Evolutionary conservation across 2,329 filamentous ascomycete species (phyloP).

Genomic region (Gyromitra esculenta): DNA sequence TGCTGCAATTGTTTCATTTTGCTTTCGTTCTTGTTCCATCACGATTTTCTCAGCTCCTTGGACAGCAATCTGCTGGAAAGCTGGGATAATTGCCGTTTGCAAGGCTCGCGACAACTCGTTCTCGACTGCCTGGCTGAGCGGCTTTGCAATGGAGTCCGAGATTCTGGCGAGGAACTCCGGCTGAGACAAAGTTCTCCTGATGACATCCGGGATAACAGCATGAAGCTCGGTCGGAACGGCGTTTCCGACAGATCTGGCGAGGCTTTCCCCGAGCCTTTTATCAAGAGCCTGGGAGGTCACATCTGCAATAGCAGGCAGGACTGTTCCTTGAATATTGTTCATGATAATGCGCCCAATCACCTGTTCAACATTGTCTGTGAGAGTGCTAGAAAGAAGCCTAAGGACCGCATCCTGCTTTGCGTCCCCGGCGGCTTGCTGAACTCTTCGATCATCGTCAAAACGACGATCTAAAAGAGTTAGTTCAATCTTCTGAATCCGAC

Average conservation of each 20-base stretch:
- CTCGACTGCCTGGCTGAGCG: slow-evolving; percentile 75
- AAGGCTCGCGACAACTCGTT: slow-evolving; percentile 72
- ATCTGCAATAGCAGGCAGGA: slow-evolving; percentile 78
- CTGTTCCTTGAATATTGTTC: slow-evolving; percentile 76
- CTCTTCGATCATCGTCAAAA: slow-evolving; percentile 75
- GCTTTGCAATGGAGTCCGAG: slow-evolving; percentile 75
- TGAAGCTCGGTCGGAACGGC: slow-evolving; percentile 78
- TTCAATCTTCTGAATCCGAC: slow-evolving; percentile 62
- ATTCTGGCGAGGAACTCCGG: slow-evolving; percentile 77
- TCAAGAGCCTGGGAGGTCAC: slow-evolving; percentile 74
- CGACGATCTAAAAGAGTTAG: slow-evolving; percentile 66
- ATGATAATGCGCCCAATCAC: slow-evolving; percentile 80
- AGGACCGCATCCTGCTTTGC: slow-evolving; percentile 77
- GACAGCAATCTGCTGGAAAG: slow-evolving; percentile 72
- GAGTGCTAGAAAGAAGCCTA: slow-evolving; percentile 73
- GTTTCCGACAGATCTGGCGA: slow-evolving; percentile 73
- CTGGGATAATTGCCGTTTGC: slow-evolving; percentile 71
- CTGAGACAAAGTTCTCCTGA: slow-evolving; percentile 72
- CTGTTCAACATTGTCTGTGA: slow-evolving; percentile 77
- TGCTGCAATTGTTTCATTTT: slow-evolving; percentile 57
- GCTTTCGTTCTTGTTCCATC: slow-evolving; percentile 73
- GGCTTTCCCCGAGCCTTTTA: slow-evolving; percentile 74
- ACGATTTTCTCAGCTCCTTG: slow-evolving; percentile 75
- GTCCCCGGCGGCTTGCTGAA: slow-evolving; percentile 70
- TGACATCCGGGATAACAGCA: slow-evolving; percentile 72